Conservation (phyloP, 2,329 filamentous ascomycete genomes). For the Aspergillus viridinutans region DNA sequence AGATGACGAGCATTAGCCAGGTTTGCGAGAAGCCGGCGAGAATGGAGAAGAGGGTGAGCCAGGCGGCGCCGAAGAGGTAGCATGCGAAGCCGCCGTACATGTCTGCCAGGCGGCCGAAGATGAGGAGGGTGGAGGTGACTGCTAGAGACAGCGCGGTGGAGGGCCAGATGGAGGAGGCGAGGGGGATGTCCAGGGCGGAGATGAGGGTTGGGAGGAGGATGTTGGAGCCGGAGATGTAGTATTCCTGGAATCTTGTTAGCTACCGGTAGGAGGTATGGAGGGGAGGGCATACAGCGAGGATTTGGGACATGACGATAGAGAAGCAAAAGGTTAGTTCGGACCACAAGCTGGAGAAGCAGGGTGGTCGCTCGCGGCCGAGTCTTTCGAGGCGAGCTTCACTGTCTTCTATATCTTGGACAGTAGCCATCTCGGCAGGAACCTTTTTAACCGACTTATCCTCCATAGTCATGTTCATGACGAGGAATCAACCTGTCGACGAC, state of each 20-base stretch:
- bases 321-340: conserved; percentile 61
- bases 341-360: conserved; percentile 49
- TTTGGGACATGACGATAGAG: conserved; percentile 59
- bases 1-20: conserved; percentile 67
- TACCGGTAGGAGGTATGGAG: background rate
- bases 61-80: conserved; percentile 57
- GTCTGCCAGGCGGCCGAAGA: conserved; percentile 56
- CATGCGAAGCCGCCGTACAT: conserved; percentile 62
- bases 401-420: conserved; percentile 2
- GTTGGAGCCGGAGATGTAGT: conserved; percentile 71
- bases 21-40: conserved; percentile 66
- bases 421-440: conserved; percentile 1
- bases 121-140: conserved; percentile 45
- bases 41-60: conserved; percentile 67
- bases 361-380: conserved; percentile 60
- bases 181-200: conserved; percentile 60
- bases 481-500: background rate
- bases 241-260: conserved; percentile 54
- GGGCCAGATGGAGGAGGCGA: conserved; percentile 57
- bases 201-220: conserved; percentile 64
- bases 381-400: conserved; percentile 45
- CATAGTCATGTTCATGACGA: background rate
- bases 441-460: background rate
- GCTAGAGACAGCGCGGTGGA: conserved; percentile 50
- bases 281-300: conserved; percentile 49